Evolutionary conservation across 139 green algal species (phyloP).

Genomic region (Yamagishiella unicocca): DNA sequence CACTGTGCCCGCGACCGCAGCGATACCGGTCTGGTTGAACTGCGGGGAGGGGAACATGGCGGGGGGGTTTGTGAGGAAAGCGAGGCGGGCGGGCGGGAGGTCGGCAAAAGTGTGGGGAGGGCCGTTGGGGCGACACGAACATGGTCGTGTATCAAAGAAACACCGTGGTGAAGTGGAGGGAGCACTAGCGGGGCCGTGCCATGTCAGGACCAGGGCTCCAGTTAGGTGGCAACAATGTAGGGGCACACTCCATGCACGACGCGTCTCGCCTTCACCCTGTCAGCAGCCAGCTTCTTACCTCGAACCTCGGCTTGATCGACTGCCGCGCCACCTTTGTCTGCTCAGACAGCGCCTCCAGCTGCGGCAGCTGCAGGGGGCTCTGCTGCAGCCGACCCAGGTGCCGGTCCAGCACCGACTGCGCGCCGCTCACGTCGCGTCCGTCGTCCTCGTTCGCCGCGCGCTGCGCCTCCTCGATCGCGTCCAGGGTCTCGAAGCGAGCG

Average conservation of each 20-base stretch:
- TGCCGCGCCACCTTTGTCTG: not conserved
- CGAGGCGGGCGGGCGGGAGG: not conserved
- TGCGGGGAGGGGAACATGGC: not conserved
- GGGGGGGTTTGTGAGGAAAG: not conserved
- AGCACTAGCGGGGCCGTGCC: no score
- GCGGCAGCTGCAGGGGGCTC: not conserved
- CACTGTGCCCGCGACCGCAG: not conserved
- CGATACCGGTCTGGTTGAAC: not conserved
- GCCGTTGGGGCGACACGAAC: not conserved
- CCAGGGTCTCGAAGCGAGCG: slow-evolving; percentile 44
- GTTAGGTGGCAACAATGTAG: not conserved
- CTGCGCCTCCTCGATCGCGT: slow-evolving; percentile 42
- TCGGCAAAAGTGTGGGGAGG: not conserved
- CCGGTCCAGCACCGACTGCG: not conserved
- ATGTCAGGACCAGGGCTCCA: not conserved
- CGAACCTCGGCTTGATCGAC: not conserved
- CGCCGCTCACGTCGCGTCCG: not conserved
- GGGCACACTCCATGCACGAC: not conserved
- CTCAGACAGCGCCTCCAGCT: not conserved
- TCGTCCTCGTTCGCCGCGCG: not conserved
- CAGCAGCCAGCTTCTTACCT: not conserved
- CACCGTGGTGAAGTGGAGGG: not conserved
- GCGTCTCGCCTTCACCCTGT: not conserved
- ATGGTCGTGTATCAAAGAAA: not conserved
- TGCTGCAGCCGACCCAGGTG: not conserved